Base-by-base conservation (phyloP, 805 yeast genomes). In the Debaryomyces tyrocola region DNA sequence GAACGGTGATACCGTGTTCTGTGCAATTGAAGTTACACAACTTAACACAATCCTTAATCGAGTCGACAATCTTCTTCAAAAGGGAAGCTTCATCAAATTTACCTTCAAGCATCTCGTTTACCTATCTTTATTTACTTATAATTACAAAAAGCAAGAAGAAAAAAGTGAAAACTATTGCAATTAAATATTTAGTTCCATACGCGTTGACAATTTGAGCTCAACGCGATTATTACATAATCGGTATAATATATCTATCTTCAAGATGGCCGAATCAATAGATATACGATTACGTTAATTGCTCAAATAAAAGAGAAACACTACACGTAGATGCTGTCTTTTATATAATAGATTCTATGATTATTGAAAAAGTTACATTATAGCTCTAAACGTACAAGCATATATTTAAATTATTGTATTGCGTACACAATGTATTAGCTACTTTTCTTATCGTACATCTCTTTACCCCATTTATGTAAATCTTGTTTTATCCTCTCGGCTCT, bases 21-120 rank as follows among this genome's bases (percentile, higher is more conserved):
- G 95, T 83, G 74, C 97, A 94, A 75, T 90, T 94, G 78, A 94
- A 89, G 78, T 94, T 94, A 75, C 97, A 94, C 58, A 91, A 79
- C 60, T 88, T 89, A 52, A 94, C 97, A 62, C 96, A 85, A 64
- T 94, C 99, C 65, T 90, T 88, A 66, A 92, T 87, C 48, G 98
- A 84, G 58, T 94, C 99, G 59, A 91, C 86, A 62, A 91, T 85
- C 69, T 87, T 90, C 73, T 94, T 94, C 65, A 94, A 82, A 55
- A 90, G 80, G 47, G 91, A 79, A 45, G 98, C 96, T 75, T 90
- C 91, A 59, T 87, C 92, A 58, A 94, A 88, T 76, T 90, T 91
- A 56, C 96, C 98, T 82, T 94, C 99, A 74, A 94, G 83, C 98
- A 94, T 94, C 28, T 40, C 34, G 21, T 12, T 37, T 43, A 37